phyloP scores from a whole-genome alignment of 2,329 filamentous ascomycete genomes.

The Botrytis cinerea region DNA sequence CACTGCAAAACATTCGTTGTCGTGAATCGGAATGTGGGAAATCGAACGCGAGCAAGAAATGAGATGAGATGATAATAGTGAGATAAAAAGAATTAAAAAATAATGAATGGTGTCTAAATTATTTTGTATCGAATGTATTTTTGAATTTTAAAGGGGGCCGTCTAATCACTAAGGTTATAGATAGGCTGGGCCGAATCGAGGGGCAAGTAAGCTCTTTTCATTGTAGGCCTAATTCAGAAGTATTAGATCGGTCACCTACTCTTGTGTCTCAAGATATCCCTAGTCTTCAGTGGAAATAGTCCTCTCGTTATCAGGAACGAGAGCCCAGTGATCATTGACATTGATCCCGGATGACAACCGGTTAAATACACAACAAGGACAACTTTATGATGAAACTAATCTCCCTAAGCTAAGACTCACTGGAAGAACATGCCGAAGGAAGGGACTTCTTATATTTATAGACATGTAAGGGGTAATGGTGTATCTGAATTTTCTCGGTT shows the following conservation, averaged over 20 bases:
- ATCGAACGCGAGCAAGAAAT: not conserved
- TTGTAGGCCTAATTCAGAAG: not conserved
- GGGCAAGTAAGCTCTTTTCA: not conserved
- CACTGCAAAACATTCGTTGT: not conserved
- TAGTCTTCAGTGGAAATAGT: not conserved
- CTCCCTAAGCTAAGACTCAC: not conserved
- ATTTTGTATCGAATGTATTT: not conserved
- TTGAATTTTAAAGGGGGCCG: not conserved
- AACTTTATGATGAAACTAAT: not conserved
- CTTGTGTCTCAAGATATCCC: not conserved
- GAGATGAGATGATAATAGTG: not conserved
- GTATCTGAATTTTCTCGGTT: not conserved
- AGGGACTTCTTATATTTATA: not conserved
- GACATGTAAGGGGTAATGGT: not conserved
- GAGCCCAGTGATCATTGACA: not conserved
- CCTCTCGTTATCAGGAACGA: not conserved
- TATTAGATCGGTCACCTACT: not conserved
- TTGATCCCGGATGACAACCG: not conserved
- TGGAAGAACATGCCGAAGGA: not conserved
- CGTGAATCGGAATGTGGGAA: not conserved
- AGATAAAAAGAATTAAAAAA: not conserved
- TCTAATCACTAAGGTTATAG: not conserved
- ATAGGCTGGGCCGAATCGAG: not conserved
- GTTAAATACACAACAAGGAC: not conserved
- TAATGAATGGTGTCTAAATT: not conserved